Evolutionary conservation across 2,329 filamentous ascomycete genomes (phyloP).

Genomic region (Paecilomyces fulvus): DNA sequence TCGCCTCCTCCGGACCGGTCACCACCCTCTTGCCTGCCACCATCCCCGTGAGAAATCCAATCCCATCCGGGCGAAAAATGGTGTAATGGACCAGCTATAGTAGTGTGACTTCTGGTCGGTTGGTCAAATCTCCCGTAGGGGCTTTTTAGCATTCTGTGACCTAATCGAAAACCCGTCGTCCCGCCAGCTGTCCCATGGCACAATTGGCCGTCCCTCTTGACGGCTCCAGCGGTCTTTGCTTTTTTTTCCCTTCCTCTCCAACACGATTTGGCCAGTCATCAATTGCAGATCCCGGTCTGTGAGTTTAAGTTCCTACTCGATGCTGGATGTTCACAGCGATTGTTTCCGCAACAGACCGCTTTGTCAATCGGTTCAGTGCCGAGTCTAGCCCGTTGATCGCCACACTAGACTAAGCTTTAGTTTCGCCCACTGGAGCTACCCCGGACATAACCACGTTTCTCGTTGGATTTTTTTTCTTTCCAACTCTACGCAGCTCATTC

Average conservation of each 20-base stretch:
- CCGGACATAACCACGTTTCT: neutral
- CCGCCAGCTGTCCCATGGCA: neutral
- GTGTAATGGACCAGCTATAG: too few species aligned
- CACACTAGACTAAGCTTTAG: neutral
- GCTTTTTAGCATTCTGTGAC: slow-evolving; percentile 3
- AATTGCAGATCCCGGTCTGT: too few species aligned
- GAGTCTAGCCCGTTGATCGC: neutral
- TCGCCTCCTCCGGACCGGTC: too few species aligned
- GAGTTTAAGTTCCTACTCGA: too few species aligned
- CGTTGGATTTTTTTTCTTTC: neutral
- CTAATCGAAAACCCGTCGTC: slow-evolving; percentile 1
- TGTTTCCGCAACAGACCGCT: too few species aligned
- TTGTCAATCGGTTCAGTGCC: too few species aligned
- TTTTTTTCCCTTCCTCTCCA: neutral
- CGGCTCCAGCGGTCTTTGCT: neutral
- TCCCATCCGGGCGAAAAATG: too few species aligned
- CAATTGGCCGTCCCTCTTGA: neutral
- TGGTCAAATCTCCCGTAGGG: neutral
- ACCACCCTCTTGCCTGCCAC: too few species aligned
- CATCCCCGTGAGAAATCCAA: too few species aligned
- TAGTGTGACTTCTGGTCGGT: neutral
- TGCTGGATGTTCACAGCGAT: too few species aligned
- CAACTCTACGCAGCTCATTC: neutral
- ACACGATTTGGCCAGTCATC: too few species aligned
- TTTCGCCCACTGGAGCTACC: neutral